Base-by-base conservation (phyloP, 2,329 filamentous ascomycete species). In the Macrophomina pseudophaseolina region DNA sequence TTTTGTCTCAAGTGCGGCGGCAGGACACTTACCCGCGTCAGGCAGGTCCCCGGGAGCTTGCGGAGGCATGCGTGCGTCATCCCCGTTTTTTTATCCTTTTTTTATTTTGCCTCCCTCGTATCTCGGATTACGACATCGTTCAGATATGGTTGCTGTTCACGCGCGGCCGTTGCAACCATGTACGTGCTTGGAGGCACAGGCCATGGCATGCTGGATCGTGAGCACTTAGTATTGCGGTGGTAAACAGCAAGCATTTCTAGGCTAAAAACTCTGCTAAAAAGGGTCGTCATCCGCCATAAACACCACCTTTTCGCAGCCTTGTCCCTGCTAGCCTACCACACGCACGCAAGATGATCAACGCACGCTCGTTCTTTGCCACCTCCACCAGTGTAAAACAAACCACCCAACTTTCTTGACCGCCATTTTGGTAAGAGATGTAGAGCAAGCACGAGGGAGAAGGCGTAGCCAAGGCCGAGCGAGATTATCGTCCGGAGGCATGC, bases 391-490 rank as follows among this genome's bases (percentile, higher is more conserved):
- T 49, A 65, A 65, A 53, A 65, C 44, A 65, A 65, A 51, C 64
- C 53, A 58, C 64, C 64, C 53, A 66, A 66, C 52, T 44, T 60
- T 56, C 53, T 66, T 59, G 64, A 44, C 54, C 64, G 64, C 64
- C 64, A 60, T 66, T 66, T 66, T 66, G 54, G 53, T 60, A 51
- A 66, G 53, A 60, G 46, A 66, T 59, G 54, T 51, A 66, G 64
- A 66, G 64, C 64, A 66, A 42, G 64, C 64, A 66, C 53, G 64
- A 66, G 64, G 35, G 64, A 60, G 54, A 59, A 52, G 64, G 64
- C 64, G 64, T 30, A 53, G 44, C 53, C 53, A 30, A 52, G 53
- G 44, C 33, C 64, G 54, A 66, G 64, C 53, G 53, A 44, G 52
- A 51, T 51, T 51, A 56, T 59, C 64, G 64, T 46, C 30, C 44